Conservation (phyloP, 805 yeast genomes). For the Wickerhamiella sergipiensis region DNA sequence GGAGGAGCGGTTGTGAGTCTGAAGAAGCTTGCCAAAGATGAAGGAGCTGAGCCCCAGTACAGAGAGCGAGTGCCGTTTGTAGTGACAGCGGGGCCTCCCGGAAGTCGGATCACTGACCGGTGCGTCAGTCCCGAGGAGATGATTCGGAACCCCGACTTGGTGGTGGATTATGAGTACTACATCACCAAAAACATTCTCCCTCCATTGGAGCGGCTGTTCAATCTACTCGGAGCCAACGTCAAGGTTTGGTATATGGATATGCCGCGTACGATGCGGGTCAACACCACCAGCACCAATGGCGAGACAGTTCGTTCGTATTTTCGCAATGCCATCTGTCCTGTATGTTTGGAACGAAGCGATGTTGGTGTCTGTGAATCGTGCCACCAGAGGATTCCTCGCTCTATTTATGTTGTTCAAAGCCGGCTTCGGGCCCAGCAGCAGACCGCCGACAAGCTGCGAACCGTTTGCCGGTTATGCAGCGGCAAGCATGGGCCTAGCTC, state of each 20-base stretch:
- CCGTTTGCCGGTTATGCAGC: constrained; percentile 12
- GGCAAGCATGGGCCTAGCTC: constrained; percentile 3
- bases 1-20: constrained; percentile 84
- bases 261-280: constrained; percentile 28
- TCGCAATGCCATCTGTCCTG: constrained; percentile 8
- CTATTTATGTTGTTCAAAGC: constrained; percentile 6
- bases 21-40: constrained; percentile 47
- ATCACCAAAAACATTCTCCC: constrained; percentile 75
- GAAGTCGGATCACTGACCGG: constrained; percentile 55
- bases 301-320: constrained; percentile 4
- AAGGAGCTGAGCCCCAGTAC: constrained; percentile 71
- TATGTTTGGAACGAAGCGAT: constrained; percentile 8
- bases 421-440: constrained; percentile 6
- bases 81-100: constrained; percentile 46
- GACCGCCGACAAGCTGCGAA: background rate
- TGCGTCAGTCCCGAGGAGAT: constrained; percentile 69
- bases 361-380: constrained; percentile 6
- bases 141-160: constrained; percentile 31
- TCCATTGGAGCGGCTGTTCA: constrained; percentile 75
- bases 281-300: background rate
- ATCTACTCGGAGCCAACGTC: constrained; percentile 69
- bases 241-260: constrained; percentile 61
- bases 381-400: constrained; percentile 4
- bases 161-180: constrained; percentile 72
- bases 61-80: constrained; percentile 80